Conservation (phyloP, 192 early-diverging fungal genomes). For the Podila epicladia region DNA sequence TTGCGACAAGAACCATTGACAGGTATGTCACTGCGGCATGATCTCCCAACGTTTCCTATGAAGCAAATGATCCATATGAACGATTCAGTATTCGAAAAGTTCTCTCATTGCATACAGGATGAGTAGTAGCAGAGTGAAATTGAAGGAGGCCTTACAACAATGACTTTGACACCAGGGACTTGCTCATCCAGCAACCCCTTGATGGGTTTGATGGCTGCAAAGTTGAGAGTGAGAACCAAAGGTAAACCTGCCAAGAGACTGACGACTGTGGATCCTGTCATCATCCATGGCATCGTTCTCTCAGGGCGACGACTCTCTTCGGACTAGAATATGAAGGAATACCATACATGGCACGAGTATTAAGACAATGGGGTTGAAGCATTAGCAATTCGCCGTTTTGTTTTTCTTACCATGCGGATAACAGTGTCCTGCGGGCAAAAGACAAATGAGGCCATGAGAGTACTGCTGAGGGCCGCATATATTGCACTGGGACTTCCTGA, state of each 20-base stretch:
- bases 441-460: conserved; percentile 36
- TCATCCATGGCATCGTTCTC: conserved; percentile 15
- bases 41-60: conserved; percentile 10
- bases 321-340: conserved; percentile 6
- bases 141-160: conserved; percentile 15
- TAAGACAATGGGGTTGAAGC: neutral
- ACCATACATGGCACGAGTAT: neutral
- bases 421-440: conserved; percentile 43
- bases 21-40: conserved; percentile 11
- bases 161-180: conserved; percentile 25
- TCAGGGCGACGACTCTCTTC: conserved; percentile 35
- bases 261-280: conserved; percentile 11
- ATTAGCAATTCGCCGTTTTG: neutral
- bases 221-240: conserved; percentile 28
- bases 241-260: conserved; percentile 26
- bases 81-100: neutral
- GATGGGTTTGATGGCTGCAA: conserved; percentile 19
- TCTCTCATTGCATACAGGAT: neutral
- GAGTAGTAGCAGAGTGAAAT: neutral
- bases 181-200: conserved; percentile 36
- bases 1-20: conserved; percentile 11
- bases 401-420: conserved; percentile 26
- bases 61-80: neutral
- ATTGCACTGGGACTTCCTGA: conserved; percentile 28
- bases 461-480: conserved; percentile 31